Conservation (phyloP, 345 rosid species). For the Citrus sp. region DNA sequence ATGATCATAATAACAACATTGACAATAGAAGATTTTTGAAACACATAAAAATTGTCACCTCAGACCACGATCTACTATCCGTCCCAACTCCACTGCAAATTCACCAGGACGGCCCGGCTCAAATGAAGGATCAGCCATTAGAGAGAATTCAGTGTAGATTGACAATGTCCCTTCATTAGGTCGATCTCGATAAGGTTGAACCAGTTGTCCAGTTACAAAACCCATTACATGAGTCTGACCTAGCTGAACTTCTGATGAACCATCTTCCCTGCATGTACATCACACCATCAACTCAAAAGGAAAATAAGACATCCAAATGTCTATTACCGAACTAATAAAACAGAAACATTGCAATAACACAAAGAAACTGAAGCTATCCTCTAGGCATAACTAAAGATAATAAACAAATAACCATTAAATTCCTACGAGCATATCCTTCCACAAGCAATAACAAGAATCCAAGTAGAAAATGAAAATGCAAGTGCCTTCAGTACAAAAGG, state of each 20-base stretch:
- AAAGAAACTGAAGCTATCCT: neutral
- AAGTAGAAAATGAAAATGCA: neutral
- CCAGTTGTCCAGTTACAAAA: slow-evolving; percentile 70
- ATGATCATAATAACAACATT: neutral
- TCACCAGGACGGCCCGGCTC: slow-evolving; percentile 93
- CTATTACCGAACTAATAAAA: neutral
- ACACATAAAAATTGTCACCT: slow-evolving; percentile 44
- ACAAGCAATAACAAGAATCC: neutral
- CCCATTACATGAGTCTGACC: slow-evolving; percentile 95
- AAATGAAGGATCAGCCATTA: slow-evolving; percentile 94
- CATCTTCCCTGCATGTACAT: slow-evolving; percentile 63
- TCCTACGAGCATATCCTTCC: neutral
- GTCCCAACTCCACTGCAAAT: slow-evolving; percentile 85
- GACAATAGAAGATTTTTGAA: neutral
- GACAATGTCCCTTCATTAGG: slow-evolving; percentile 81
- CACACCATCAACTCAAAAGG: neutral
- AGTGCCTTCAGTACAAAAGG: neutral
- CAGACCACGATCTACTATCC: slow-evolving; percentile 80
- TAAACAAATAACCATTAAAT: neutral
- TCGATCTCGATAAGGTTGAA: slow-evolving; percentile 82
- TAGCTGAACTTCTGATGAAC: slow-evolving; percentile 89
- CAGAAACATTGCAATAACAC: neutral
- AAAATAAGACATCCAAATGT: neutral
- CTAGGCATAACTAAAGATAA: no score
- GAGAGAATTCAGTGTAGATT: slow-evolving; percentile 83